Evolutionary conservation across 805 yeast genomes (phyloP), one percentile per base, ranked within the genome.

Genomic region (Pichia ethanolica): DNA sequence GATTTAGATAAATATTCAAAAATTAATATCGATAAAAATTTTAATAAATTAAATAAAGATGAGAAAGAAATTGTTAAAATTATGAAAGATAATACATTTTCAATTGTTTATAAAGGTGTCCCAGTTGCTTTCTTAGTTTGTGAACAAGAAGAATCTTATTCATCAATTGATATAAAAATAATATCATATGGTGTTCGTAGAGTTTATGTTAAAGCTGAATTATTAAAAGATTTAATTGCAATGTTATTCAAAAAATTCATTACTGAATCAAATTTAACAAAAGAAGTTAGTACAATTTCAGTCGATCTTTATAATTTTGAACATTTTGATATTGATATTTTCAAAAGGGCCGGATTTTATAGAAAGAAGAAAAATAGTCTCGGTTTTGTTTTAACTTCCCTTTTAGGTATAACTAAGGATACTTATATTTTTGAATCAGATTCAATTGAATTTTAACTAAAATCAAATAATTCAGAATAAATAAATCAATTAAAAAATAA

Each of bases 61-160:
- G 56, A 55, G 7, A 54, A 53, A 30, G 44, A 49, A n/a, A 7
- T 50, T 35, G 37, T 55, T n/a, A 49, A 53, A 46, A 45, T 61
- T 51, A 50, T 71, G 65, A 55, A 69, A 56, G 56, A 71, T 13
- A 77, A 82, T 55, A 71, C 88, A 1, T 77, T 75, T 45, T 59
- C 82, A 38, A 71, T 84, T 30, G 61, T 77, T 14, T 86, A 85
- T 67, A 77, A 90, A 59, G 77, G 77, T n/a, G 70, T 82, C 0
- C 90, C 93, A 14, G 81, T 86, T 60, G 89, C 89, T 0, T 69
- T 82, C 36, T 69, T 76, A 33, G 73, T 82, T 0, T 51, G 70
- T 10, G 68, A 75, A 42, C 72, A 71, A 41, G 46, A 36, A 9
- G 50, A 46, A 12, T 54, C 43, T 7, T 12, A 27, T 25, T 11